Evolutionary conservation across 2,329 filamentous ascomycete genomes (phyloP), one percentile per base, ranked within the genome.

Genomic region (Thermomyces lanuginosus): DNA sequence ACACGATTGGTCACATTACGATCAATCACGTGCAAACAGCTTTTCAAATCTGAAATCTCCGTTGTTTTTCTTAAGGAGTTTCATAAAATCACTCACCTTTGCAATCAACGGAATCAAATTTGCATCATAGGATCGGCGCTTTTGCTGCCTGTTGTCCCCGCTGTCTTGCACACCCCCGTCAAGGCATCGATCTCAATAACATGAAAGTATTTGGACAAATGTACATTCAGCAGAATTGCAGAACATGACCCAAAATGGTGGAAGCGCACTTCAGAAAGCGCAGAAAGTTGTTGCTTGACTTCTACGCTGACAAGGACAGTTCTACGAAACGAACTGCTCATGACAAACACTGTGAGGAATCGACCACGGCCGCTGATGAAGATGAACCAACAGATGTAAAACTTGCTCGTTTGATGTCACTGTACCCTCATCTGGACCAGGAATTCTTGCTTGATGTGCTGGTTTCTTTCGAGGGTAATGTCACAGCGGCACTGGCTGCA

Each of bases 381-480:
- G 71, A 83, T 9, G 79, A 92, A 24, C 74, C 78, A 1, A 98
- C 89, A 0, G 89, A 95, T 36, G 62, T 91, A 41, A 95, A 93
- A 45, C 57, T 98, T 8, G 83, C 83, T 1, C 60, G 92, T 1
- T 58, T 98, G 3, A 68, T 76, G 2, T 95, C 89, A 1, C 55
- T 93, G 0, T 66, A 83, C 37, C 71, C 79, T 0, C 46, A 60
- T 1, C 37, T 73, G 3, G 63, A 71, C 5, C 72, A 78, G 24
- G 69, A 75, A 18, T 60, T 64, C 0, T 60, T 93, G 1, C 64
- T 98, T 0, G 86, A 95, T 37, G 58, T 82, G 4, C 61, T 95
- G 0, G 59, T 92, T 1, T 72, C 72, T 0, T 72, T 79, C 33
- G 69, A 86, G 15, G 89, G 89, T 0, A 80, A 72, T 1, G 76